These are phyloP conservation scores for Lachnellula suecica DNA, from an alignment of 2,329 filamentous ascomycete genomes.

Conservation along the genomic window DNA sequence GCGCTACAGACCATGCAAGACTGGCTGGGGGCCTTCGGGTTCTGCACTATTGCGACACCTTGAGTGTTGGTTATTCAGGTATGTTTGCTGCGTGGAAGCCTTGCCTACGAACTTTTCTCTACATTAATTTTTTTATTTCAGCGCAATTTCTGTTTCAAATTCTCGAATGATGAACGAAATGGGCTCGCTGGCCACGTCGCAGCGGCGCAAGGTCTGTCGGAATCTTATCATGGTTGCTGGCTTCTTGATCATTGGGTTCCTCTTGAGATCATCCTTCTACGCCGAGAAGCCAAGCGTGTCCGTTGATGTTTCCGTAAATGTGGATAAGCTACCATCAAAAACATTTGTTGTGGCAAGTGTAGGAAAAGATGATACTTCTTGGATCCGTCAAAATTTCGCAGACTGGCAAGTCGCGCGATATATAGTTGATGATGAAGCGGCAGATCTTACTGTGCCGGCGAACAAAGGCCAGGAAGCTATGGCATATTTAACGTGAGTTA, in stretches of 20 bases:
- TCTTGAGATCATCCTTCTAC: not conserved
- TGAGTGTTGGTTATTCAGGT: no score
- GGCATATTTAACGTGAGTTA: conserved; percentile 37
- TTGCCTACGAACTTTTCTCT: not conserved
- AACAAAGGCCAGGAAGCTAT: conserved; percentile 38
- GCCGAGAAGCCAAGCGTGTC: no score
- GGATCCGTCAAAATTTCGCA: conserved; percentile 42
- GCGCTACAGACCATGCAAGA: no score
- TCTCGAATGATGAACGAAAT: not conserved
- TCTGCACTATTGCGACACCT: no score
- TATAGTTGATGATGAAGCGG: conserved; percentile 18
- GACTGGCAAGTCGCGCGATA: conserved; percentile 26
- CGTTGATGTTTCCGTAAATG: no score
- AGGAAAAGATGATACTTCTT: conserved; percentile 35
- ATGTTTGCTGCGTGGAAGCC: not conserved
- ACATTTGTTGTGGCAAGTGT: conserved; percentile 34
- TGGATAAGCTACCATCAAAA: not conserved
- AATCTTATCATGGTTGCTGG: not conserved
- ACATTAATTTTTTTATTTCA: not conserved
- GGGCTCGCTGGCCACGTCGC: not conserved
- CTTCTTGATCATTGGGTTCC: not conserved
- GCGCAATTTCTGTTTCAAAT: not conserved
- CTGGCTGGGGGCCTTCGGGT: no score
- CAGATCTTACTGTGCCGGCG: conserved; percentile 46
- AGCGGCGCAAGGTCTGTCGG: not conserved